phyloP scores from a whole-genome alignment of 805 yeast species.

The Candida pseudoglaebosa region DNA sequence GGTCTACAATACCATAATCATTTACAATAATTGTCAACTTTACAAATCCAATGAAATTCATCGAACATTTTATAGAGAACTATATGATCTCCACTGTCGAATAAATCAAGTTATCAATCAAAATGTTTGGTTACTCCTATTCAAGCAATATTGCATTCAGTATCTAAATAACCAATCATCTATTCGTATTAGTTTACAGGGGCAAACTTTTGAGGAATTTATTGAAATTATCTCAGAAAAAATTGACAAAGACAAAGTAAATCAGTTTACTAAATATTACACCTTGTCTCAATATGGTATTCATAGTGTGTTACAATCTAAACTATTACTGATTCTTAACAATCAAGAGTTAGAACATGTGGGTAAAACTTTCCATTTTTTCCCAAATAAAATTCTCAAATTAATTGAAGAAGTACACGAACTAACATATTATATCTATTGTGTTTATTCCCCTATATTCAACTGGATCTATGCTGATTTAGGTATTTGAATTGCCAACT shows the following conservation, averaged over 20 bases:
- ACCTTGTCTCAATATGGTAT: background rate
- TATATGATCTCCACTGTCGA: slow-evolving; percentile 1
- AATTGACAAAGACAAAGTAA: background rate
- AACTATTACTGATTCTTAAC: background rate
- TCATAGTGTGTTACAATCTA: slow-evolving; percentile 3
- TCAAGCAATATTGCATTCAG: background rate
- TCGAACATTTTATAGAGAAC: background rate
- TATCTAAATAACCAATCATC: background rate
- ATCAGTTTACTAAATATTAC: slow-evolving; percentile 2
- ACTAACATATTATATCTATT: slow-evolving; percentile 12
- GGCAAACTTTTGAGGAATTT: background rate
- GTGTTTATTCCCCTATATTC: slow-evolving; percentile 20
- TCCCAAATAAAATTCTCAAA: slow-evolving; percentile 3
- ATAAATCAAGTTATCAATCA: background rate
- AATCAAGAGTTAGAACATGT: too few relatives aligned
- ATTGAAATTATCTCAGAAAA: background rate
- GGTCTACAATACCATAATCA: slow-evolving; percentile 4
- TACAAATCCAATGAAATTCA: slow-evolving; percentile 6
- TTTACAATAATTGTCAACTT: background rate
- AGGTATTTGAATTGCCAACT: slow-evolving; percentile 12
- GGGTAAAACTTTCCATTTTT: slow-evolving; percentile 9
- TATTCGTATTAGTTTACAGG: background rate
- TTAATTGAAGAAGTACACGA: slow-evolving; percentile 7
- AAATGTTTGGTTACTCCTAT: background rate
- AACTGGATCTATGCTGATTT: slow-evolving; percentile 27